Conservation (phyloP, 1,139 yeast species). For the Pichia sp. region DNA sequence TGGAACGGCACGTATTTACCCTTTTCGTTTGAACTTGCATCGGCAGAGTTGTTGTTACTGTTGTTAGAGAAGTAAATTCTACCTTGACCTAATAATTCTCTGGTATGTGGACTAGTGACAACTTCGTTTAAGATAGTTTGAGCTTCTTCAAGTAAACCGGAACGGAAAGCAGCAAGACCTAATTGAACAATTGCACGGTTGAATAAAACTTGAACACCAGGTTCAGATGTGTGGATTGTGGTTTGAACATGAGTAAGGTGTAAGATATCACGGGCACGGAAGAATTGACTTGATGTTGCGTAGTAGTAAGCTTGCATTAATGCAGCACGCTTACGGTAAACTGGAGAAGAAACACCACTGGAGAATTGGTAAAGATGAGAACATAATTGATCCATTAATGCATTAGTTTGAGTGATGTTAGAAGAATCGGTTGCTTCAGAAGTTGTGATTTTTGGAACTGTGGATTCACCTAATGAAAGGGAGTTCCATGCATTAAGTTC, state of each 20-base stretch:
- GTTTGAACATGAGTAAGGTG: conserved; percentile 82
- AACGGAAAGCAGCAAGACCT: conserved; percentile 94
- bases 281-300: conserved; percentile 83
- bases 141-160: conserved; percentile 82
- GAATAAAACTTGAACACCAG: conserved; percentile 84
- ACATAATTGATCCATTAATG: conserved; percentile 64
- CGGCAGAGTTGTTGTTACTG: conserved; percentile 36
- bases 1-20: conserved; percentile 95
- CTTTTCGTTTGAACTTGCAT: conserved; percentile 43
- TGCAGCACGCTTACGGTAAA: conserved; percentile 80
- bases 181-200: conserved; percentile 95
- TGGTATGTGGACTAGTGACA: conserved; percentile 81
- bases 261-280: conserved; percentile 84
- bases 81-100: conserved; percentile 95
- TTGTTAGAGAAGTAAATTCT: conserved; percentile 61
- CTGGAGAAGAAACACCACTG: conserved; percentile 40
- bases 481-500: conserved; percentile 74
- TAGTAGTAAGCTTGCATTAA: conserved; percentile 86
- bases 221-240: conserved; percentile 80
- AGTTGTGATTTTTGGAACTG: conserved; percentile 35
- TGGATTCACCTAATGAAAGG: conserved; percentile 28
- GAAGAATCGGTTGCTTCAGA: conserved; percentile 29
- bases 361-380: conserved; percentile 64
- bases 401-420: conserved; percentile 42
- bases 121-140: conserved; percentile 89